phyloP scores from a whole-genome alignment of 2,329 filamentous ascomycete genomes.

The Ramichloridium luteum region DNA sequence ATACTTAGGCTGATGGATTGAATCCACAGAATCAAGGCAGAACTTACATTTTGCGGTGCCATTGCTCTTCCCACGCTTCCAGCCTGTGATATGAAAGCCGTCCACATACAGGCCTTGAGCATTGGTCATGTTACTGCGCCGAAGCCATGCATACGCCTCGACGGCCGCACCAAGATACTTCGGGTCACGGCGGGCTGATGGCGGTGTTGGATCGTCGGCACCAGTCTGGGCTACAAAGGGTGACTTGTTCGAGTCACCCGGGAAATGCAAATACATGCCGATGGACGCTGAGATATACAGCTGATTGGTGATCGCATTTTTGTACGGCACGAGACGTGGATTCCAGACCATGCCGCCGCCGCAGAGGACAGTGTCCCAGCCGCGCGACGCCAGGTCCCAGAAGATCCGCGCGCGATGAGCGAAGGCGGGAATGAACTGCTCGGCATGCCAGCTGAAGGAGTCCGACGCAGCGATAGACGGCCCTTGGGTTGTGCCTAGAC shows the following conservation, averaged over 20 bases:
- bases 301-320: constrained; percentile 93
- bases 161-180: constrained; percentile 63
- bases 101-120: constrained; percentile 65
- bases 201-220: constrained; percentile 3
- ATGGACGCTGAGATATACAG: constrained; percentile 76
- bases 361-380: constrained; percentile 74
- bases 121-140: constrained; percentile 67
- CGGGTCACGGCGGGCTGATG: no score
- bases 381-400: constrained; percentile 64
- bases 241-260: constrained; percentile 61
- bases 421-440: constrained; percentile 63
- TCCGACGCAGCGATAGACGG: constrained; percentile 7
- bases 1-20: no score
- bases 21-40: no score
- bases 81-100: constrained; percentile 75
- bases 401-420: constrained; percentile 74
- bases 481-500: no score
- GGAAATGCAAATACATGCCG: constrained; percentile 81
- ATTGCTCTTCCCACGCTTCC: constrained; percentile 38
- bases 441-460: constrained; percentile 54
- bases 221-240: no score
- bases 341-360: constrained; percentile 85
- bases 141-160: constrained; percentile 71
- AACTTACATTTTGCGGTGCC: constrained; percentile 51
- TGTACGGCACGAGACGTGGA: constrained; percentile 67